Evolutionary conservation across 1,284 basidiomycete genomes (phyloP), one percentile per base, ranked within the genome.

Genomic region (Sphaerobolus stellatus): DNA sequence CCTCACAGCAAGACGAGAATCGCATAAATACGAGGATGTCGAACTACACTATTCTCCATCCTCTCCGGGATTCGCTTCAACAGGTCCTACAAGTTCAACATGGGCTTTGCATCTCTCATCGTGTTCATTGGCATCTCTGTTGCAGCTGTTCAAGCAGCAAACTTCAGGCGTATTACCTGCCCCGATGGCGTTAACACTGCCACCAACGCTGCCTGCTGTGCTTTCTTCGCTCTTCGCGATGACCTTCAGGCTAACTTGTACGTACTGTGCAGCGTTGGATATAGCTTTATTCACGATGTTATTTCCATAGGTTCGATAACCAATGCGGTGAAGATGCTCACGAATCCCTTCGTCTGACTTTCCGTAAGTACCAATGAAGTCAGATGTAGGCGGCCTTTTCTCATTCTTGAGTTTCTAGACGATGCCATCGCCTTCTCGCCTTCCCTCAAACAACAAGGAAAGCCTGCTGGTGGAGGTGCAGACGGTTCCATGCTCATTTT

Each of bases 401-500:
- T 14, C n/a, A n/a, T n/a, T n/a, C n/a, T n/a, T n/a, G 3, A 13
- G 41, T 43, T 14, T 8, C 28, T 43, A 43, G 41, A 43, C 41
- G 38, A 51, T 38, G 54, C 34, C 22, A 47, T 55, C 46, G 46
- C 41, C 24, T 49, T 31, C 36, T 54, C 40, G 24, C 27, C 24
- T 24, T 5, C 52, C 16, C 47, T 54, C 43, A 24, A 25, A 31
- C 4, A 18, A 5, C 25, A 40, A 27, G 54, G 46, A 28, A 5
- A 52, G 44, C 27, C 33, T 25, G 34, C 38, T 16, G 48, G 54
- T n/a, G 54, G 51, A 16, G 59, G 59, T 13, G 59, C 59, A 16
- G 59, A 60, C 29, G 59, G 59, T 18, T 58, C 57, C 13, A 58
- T 60, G 14, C 55, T 60, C 7, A 16, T 60, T n/a, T 60, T 60